Conservation (phyloP, 306 rosid genomes). For the Benincasa hispida region DNA sequence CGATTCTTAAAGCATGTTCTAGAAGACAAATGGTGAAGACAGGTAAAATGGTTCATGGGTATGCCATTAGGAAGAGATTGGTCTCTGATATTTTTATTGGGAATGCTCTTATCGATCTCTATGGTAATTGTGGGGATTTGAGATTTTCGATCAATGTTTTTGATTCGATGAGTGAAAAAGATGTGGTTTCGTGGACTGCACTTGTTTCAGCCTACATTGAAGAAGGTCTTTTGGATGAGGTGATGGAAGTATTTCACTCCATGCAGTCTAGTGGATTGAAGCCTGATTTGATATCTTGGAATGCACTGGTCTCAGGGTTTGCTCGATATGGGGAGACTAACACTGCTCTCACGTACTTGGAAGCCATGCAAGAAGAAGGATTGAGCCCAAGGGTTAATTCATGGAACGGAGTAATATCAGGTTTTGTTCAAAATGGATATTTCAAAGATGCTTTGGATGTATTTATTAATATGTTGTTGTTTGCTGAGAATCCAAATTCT, state of each 20-base stretch:
- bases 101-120: slow-evolving; percentile 28
- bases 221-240: slow-evolving; percentile 28
- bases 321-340: slow-evolving; percentile 30
- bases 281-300: slow-evolving; percentile 38
- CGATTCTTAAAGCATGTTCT: slow-evolving; percentile 31
- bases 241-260: slow-evolving; percentile 16
- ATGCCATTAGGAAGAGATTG: slow-evolving; percentile 15
- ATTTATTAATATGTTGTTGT: slow-evolving; percentile 19
- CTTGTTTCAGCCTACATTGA: slow-evolving; percentile 31
- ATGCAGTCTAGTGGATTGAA: slow-evolving; percentile 26
- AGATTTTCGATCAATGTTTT: slow-evolving; percentile 23
- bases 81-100: slow-evolving; percentile 25
- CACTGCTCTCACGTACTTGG: slow-evolving; percentile 24
- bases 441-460: slow-evolving; percentile 30
- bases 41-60: slow-evolving; percentile 32
- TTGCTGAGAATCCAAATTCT: slow-evolving; percentile 22
- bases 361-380: slow-evolving; percentile 29
- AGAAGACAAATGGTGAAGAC: slow-evolving; percentile 10
- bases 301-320: slow-evolving; percentile 31
- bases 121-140: slow-evolving; percentile 31
- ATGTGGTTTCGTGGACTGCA: slow-evolving; percentile 37
- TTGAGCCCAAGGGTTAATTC: slow-evolving; percentile 23
- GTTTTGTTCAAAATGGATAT: slow-evolving; percentile 27
- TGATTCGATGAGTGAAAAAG: slow-evolving; percentile 24
- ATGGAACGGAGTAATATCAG: slow-evolving; percentile 43